Evolutionary conservation across 1,284 basidiomycete genomes (phyloP), one percentile per base, ranked within the genome.

Genomic region (Ustilago trichophora): DNA sequence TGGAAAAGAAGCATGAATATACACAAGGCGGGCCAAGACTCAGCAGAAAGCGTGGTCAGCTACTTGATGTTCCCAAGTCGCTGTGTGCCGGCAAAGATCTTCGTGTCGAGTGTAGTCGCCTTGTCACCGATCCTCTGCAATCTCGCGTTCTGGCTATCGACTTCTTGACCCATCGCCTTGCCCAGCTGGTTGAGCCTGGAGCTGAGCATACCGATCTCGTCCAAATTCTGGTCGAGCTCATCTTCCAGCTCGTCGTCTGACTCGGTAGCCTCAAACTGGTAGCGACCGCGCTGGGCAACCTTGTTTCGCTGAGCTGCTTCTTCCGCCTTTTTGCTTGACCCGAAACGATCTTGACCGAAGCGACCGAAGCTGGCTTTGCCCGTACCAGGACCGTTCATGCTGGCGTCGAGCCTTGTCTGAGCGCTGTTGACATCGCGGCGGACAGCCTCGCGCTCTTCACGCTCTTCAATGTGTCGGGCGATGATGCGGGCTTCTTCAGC

Each of bases 201-300:
- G 4, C 91, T 88, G 43, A 91, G 87, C 54, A 89, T 89, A 37
- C 87, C 85, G 59, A 96, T 92, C 83, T 97, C 93, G 81, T 93
- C 88, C 44, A 99, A 83, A 82, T 98, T 98, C 68, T 88, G 87
- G 76, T 98, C 95, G 21, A 98, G 80, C 81, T 94, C 86, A 63
- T 87, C 85, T 73, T 88, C 87, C 42, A 87, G 78, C 83, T 97
- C 93, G 77, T 98, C 94, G 78, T 99, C 96, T n/a, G 91, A 93
- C 15, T 87, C 91, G 31, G 89, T 91, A n/a, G 89, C 89, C 72
- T 98, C 95, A 75, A 98, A 98, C 82, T 98, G 94, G 82, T 89
- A 98, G 24, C 91, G 87, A 77, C 89, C 87, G 60, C 91, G 85
- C 79, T 91, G 89, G 42, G 90, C 88, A 79, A 57, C 48, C 43